Evolutionary conservation across 1,139 yeast species (phyloP).

Genomic region (Pichia kudriavzevii): DNA sequence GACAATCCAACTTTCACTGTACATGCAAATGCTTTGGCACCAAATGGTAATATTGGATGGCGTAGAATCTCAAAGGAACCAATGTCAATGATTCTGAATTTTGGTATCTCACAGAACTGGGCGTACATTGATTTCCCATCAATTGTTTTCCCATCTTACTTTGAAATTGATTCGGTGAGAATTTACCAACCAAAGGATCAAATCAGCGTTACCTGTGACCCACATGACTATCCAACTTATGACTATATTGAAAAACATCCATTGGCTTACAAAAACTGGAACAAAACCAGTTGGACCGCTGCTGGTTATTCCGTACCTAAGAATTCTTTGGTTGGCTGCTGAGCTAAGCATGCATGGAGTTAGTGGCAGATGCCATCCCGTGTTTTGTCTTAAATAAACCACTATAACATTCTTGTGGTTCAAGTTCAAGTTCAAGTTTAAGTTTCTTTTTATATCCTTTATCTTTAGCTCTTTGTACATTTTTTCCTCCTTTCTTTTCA

Average conservation of each 20-base stretch:
- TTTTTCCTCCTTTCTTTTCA: no score
- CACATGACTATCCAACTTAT: slow-evolving; percentile 45
- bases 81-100: slow-evolving; percentile 50
- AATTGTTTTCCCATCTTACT: slow-evolving; percentile 41
- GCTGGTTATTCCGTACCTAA: slow-evolving; percentile 32
- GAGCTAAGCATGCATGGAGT: not conserved
- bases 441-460: no score
- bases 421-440: no score
- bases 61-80: slow-evolving; percentile 55
- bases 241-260: slow-evolving; percentile 45
- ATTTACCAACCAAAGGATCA: slow-evolving; percentile 48
- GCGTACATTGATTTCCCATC: slow-evolving; percentile 56
- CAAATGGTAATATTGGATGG: slow-evolving; percentile 59
- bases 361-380: no score
- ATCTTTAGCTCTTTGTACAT: no score
- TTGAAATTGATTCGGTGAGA: slow-evolving; percentile 50
- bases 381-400: no score
- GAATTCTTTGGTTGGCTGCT: slow-evolving; percentile 26
- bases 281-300: slow-evolving; percentile 35
- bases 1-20: slow-evolving; percentile 46
- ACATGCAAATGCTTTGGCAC: slow-evolving; percentile 41
- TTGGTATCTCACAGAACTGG: slow-evolving; percentile 57
- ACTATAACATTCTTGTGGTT: no score
- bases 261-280: slow-evolving; percentile 40
- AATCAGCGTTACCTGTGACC: slow-evolving; percentile 46